Evolutionary conservation across 140 eudicot genomes (phyloP), one percentile per base, ranked within the genome.

Genomic region (Artemisia princeps): DNA sequence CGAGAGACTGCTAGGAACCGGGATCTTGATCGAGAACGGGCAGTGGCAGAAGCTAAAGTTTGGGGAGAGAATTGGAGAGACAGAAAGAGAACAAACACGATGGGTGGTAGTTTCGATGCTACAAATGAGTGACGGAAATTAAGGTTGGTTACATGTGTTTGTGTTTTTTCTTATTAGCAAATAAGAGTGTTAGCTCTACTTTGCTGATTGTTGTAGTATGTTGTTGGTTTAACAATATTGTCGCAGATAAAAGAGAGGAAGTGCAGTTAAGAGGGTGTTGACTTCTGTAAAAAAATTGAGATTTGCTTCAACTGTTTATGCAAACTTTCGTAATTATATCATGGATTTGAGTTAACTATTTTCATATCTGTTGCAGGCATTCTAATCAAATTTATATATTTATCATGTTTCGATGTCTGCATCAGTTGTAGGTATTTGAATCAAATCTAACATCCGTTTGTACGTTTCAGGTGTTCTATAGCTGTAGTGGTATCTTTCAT

Each of bases 11-110:
- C 69, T n/a, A 84, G 95, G 73, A 87, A 86, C 54, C 83, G 95
- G 24, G 99, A 88, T 63, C 75, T 88, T 13, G 95, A 94, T 11
- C 72, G 99, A 72, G 99, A 94, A 76, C 90, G 99, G 37, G 94
- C 90, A 0, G 96, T 94, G 48, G 96, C 96, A 1, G 97, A 84
- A 73, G 99, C 96, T 1, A 94, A 94, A 68, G 90, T 94, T n/a
- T 94, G 99, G 99, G 99, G 99, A 2, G 99, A 88, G 80, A 94
- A 86, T 66, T 79, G 89, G 95, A 84, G 96, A 74, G 99, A 86
- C 74, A 88, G 77, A 64, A 94, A 84, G 82, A 81, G 84, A 62
- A 79, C 79, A 0, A 82, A 74, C 59, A 42, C 68, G 13, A 64
- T 46, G 60, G 67, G 66, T 50, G 96, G 86, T 2, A 86, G 96